These are phyloP conservation scores for Claviceps arundinis DNA, from an alignment of 2,329 filamentous ascomycete genomes.

Conservation along the genomic window DNA sequence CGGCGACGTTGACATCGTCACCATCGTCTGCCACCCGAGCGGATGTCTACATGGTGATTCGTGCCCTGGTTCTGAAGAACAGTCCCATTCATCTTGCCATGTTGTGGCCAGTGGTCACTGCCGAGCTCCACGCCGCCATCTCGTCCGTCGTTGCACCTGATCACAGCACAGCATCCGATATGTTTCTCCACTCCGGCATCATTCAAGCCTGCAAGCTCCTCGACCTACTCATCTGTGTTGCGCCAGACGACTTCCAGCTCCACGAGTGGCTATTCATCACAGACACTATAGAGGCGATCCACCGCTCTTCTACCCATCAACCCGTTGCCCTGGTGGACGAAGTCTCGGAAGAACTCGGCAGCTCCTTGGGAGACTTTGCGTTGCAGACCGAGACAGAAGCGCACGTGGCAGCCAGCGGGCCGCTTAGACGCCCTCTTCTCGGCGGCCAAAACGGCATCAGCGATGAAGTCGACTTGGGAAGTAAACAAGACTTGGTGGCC, in stretches of 20 bases:
- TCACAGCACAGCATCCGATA: conserved; percentile 49
- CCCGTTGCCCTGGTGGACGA: conserved; percentile 73
- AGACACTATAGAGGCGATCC: conserved; percentile 92
- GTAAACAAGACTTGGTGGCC: conserved; percentile 56
- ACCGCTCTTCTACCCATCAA: conserved; percentile 57
- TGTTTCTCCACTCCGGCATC: conserved; percentile 62
- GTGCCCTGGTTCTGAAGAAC: conserved; percentile 67
- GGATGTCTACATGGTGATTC: conserved; percentile 79
- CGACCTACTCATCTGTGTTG: conserved; percentile 72
- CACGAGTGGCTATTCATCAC: conserved; percentile 96
- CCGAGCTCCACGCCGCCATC: conserved; percentile 70
- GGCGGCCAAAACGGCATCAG: conserved; percentile 40
- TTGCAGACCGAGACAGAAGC: conserved; percentile 24
- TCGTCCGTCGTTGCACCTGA: conserved; percentile 59
- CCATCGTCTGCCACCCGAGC: conserved; percentile 81
- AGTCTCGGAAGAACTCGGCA: conserved; percentile 61
- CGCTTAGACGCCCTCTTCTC: conserved; percentile 34
- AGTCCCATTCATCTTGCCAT: conserved; percentile 67
- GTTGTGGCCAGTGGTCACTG: conserved; percentile 82
- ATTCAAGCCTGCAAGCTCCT: conserved; percentile 90
- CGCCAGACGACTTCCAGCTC: conserved; percentile 94
- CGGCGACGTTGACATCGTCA: conserved; percentile 74
- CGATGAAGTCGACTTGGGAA: conserved; percentile 43
- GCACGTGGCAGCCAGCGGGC: conserved; percentile 21
- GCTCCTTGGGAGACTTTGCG: conserved; percentile 18